Conservation (phyloP, 768 basidiomycete genomes). For the Naematelia aurantialba region DNA sequence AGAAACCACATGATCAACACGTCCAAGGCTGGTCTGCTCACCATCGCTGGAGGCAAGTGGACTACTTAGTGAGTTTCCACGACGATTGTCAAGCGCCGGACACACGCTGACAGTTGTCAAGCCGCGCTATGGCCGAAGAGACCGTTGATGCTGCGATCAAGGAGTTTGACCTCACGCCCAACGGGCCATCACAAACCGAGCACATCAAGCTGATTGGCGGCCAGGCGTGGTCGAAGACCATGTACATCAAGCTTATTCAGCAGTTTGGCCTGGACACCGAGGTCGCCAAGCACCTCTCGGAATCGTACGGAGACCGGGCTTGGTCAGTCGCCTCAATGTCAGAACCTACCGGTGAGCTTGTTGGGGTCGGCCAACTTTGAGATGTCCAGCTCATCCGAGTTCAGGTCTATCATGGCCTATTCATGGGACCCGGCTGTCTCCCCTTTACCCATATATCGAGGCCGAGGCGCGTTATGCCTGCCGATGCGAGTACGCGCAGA, state of each 20-base stretch:
- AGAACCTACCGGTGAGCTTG: constrained; percentile 60
- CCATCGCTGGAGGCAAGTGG: constrained; percentile 98
- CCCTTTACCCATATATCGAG: constrained; percentile 82
- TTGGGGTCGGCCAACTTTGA: too few relatives aligned
- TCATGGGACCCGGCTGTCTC: constrained; percentile 68
- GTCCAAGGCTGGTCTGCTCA: constrained; percentile 73
- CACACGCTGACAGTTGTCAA: constrained; percentile 3
- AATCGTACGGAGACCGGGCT: constrained; percentile 91
- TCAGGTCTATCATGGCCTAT: constrained; percentile 67
- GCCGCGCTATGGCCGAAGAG: constrained; percentile 83
- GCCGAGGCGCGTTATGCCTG: constrained; percentile 88
- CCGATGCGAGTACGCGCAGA: constrained; percentile 84
- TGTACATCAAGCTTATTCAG: constrained; percentile 95
- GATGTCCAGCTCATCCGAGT: not conserved
- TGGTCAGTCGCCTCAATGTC: constrained; percentile 88
- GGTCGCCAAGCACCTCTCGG: constrained; percentile 87
- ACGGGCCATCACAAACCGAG: constrained; percentile 70
- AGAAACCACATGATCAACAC: constrained; percentile 90
- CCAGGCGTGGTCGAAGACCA: constrained; percentile 89
- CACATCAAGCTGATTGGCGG: constrained; percentile 79
- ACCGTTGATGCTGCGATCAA: constrained; percentile 82
- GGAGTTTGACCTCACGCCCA: constrained; percentile 64
- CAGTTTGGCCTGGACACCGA: constrained; percentile 85
- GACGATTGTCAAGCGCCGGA: not conserved
- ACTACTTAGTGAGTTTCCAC: constrained; percentile 71